phyloP scores from a whole-genome alignment of 1,284 basidiomycete genomes.

The Heterobasidion annosum region DNA sequence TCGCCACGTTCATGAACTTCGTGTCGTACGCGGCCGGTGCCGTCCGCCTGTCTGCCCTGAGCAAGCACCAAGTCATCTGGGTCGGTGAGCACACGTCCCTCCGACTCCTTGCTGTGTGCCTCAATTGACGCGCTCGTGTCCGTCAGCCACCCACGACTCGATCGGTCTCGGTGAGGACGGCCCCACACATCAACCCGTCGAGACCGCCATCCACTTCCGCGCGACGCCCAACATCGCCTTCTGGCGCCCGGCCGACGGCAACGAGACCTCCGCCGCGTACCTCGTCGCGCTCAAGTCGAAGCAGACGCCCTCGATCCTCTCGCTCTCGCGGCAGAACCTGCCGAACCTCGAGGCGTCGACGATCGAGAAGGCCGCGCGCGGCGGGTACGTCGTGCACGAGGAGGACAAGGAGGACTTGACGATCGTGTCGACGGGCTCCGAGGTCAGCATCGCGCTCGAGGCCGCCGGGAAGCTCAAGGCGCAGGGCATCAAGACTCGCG shows the following conservation, averaged over 20 bases:
- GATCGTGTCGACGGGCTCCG: slow-evolving; percentile 83
- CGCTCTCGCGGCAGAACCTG: slow-evolving; percentile 88
- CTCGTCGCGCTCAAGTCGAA: slow-evolving; percentile 66
- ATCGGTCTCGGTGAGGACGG: slow-evolving; percentile 94
- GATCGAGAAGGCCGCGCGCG: slow-evolving; percentile 77
- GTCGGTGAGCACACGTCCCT: slow-evolving; percentile 53
- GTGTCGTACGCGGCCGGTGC: slow-evolving; percentile 92
- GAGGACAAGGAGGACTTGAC: slow-evolving; percentile 73
- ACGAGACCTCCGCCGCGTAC: slow-evolving; percentile 91
- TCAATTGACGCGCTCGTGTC: slow-evolving; percentile 12
- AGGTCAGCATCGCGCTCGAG: slow-evolving; percentile 81
- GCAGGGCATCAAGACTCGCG: slow-evolving; percentile 72
- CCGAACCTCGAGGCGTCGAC: slow-evolving; percentile 87
- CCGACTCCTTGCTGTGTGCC: not conserved
- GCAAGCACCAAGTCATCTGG: slow-evolving; percentile 87
- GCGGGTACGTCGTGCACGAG: slow-evolving; percentile 88
- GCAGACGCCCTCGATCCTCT: slow-evolving; percentile 78
- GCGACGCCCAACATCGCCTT: slow-evolving; percentile 87
- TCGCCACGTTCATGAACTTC: slow-evolving; percentile 91
- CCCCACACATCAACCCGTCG: slow-evolving; percentile 93
- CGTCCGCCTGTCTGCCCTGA: slow-evolving; percentile 85
- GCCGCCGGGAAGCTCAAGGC: slow-evolving; percentile 72
- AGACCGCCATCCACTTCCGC: slow-evolving; percentile 82
- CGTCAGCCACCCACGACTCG: slow-evolving; percentile 74
- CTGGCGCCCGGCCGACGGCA: slow-evolving; percentile 91